These are phyloP conservation scores for Leccinum subfulvum DNA, from an alignment of 1,284 basidiomycete genomes.

Conservation along the genomic window DNA sequence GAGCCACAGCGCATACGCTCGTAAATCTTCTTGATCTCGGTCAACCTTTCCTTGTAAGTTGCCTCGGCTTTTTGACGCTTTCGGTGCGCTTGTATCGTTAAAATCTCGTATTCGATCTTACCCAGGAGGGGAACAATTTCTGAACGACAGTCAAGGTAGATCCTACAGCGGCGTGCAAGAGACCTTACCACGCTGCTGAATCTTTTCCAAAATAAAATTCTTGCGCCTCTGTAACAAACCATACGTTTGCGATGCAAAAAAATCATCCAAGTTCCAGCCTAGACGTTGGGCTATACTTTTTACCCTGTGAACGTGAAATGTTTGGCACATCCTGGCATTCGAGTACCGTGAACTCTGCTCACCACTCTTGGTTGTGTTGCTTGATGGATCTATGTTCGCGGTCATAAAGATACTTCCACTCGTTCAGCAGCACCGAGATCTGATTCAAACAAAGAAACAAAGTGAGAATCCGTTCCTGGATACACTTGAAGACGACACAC, in stretches of 20 bases:
- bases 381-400: conserved; percentile 13
- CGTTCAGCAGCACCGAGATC: conserved; percentile 35
- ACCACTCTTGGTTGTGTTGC: conserved; percentile 35
- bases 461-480: neutral
- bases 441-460: conserved; percentile 16
- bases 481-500: conserved; percentile 14
- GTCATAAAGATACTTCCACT: conserved; percentile 36
- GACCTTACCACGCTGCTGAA: conserved; percentile 34
- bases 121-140: conserved; percentile 27
- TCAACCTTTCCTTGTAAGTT: conserved; percentile 21
- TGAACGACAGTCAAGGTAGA: conserved; percentile 14
- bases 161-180: neutral
- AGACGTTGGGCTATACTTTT: conserved; percentile 31
- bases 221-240: conserved; percentile 35
- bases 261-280: conserved; percentile 41
- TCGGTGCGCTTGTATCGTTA: conserved; percentile 25
- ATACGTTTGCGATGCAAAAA: conserved; percentile 39
- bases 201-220: conserved; percentile 35
- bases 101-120: conserved; percentile 36
- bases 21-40: conserved; percentile 35
- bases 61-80: conserved; percentile 28
- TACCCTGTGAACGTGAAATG: conserved; percentile 31
- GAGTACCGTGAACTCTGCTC: conserved; percentile 7
- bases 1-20: conserved; percentile 31
- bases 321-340: neutral